A percentile compares a stretch with the other conserved stretches of the same genome.
Conservation (phyloP, 1,284 basidiomycete genomes). For the Singerocomus rubriflavus region DNA sequence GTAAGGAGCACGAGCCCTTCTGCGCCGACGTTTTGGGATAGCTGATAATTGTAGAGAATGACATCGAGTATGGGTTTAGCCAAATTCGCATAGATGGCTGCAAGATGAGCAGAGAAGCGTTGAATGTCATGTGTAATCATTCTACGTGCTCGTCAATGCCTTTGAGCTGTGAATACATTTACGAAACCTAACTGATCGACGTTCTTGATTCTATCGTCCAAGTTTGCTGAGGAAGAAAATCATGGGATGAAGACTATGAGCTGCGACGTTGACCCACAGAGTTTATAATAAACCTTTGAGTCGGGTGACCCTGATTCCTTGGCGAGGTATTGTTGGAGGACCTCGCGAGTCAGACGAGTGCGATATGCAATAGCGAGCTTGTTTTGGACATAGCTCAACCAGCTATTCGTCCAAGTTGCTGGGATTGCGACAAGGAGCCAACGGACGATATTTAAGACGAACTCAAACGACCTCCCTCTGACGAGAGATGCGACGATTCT, state of each 20-base stretch:
- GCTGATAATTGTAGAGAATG: constrained; percentile 94
- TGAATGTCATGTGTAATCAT: constrained; percentile 97
- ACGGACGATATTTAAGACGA: constrained; percentile 81
- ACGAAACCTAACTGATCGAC: constrained; percentile 75
- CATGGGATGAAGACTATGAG: background rate
- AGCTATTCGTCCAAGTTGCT: constrained; percentile 95
- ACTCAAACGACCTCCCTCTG: constrained; percentile 78
- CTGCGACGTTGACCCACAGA: constrained; percentile 51
- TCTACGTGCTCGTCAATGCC: constrained; percentile 37
- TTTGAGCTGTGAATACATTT: background rate
- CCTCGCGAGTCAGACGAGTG: constrained; percentile 81
- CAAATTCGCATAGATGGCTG: constrained; percentile 92
- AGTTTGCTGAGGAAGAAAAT: constrained; percentile 55
- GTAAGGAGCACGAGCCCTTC: constrained; percentile 89
- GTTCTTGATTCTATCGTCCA: constrained; percentile 95
- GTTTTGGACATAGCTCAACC: constrained; percentile 92
- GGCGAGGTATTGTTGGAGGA: constrained; percentile 84
- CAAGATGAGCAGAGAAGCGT: constrained; percentile 87
- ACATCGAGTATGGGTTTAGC: constrained; percentile 94
- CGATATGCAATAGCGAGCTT: constrained; percentile 93
- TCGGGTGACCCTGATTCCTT: constrained; percentile 59
- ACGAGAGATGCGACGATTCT: constrained; percentile 96
- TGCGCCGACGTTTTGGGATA: constrained; percentile 91
- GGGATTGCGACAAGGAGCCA: constrained; percentile 96
- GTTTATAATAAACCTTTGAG: constrained; percentile 87